Percentiles rank a stretch among this genome's conserved stretches.
Conservation (phyloP, 2,329 filamentous ascomycete genomes). For the Cytospora chrysosperma region DNA sequence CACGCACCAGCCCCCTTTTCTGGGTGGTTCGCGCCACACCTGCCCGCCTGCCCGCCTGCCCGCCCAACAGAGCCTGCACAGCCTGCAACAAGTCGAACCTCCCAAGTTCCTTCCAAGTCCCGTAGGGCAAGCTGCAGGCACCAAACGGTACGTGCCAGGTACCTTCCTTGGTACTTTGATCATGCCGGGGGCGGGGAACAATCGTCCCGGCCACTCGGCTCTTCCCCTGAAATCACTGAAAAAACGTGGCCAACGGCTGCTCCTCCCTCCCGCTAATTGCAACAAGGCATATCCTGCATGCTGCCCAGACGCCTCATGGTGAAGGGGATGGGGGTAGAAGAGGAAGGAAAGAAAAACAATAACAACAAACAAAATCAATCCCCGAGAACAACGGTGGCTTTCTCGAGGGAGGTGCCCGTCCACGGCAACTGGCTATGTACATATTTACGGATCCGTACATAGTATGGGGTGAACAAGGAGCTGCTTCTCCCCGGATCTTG, state of each 20-base stretch:
- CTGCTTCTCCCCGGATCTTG: too few relatives aligned
- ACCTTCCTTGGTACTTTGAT: background rate
- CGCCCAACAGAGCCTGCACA: too few relatives aligned
- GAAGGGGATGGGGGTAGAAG: too few relatives aligned
- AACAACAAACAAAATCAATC: too few relatives aligned
- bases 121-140: slow-evolving; percentile 21
- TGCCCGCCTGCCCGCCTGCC: too few relatives aligned
- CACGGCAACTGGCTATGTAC: background rate
- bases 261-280: slow-evolving; percentile 7
- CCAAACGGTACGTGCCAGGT: background rate
- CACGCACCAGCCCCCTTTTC: slow-evolving; percentile 12
- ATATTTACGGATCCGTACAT: background rate
- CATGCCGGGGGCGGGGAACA: slow-evolving; percentile 22
- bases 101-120: background rate
- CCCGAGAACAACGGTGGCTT: too few relatives aligned
- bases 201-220: slow-evolving; percentile 24
- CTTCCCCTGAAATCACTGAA: slow-evolving; percentile 15
- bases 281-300: background rate
- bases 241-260: slow-evolving; percentile 24
- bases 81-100: slow-evolving; percentile 11
- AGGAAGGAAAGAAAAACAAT: too few relatives aligned
- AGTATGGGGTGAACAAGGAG: too few relatives aligned
- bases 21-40: slow-evolving; percentile 13
- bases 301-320: background rate
- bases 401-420: background rate